Evolutionary conservation across 805 yeast species (phyloP), one percentile per base, ranked within the genome.

Genomic region (Nakazawaea wyomingensis): DNA sequence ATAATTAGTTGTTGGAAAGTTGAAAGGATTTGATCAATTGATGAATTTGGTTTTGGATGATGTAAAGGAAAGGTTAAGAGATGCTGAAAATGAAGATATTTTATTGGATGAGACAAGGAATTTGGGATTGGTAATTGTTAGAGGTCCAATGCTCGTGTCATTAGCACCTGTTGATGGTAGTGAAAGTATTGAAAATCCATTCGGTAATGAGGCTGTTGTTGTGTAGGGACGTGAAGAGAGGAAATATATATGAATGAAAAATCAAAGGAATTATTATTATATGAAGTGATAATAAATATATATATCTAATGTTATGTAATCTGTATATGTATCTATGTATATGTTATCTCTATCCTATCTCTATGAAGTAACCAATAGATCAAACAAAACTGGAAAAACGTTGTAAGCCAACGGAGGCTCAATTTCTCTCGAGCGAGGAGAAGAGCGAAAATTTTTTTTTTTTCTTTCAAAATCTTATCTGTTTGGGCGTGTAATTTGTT

Each of bases 1-100:
- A 24, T 9, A 24, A 2, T 24, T 48, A 56, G 79, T 85, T n/a
- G 69, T 71, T 14, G 99, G 99, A 28, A 66, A 68, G 1, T 73
- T 91, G 53, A 87, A 85, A 53, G 97, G 98, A 5, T 83, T 72
- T 56, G 95, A 85, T 57, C 89, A 81, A 58, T 69, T 84, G 56
- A 80, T 84, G 87, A 85, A 85, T 62, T 64, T 85, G 53, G 91
- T 85, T 2, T 69, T 85, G 48, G 88, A 83, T 54, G 77, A 83
- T 24, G 82, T 79, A 5, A 66, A 68, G 27, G 97, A 93, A 60
- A 72, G 70, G 7, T 54, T 83, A 32, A 69, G 83, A 64, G 75
- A 76, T 67, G 16, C 27, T 24, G 54, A 56, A 76, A 61, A 46
- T 20, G 9, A 24, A 37, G 43, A 32, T 17, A 33, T 48, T 18